Evolutionary conservation across 305 asterid genomes (phyloP).

Genomic region (Fraxinus greggii): DNA sequence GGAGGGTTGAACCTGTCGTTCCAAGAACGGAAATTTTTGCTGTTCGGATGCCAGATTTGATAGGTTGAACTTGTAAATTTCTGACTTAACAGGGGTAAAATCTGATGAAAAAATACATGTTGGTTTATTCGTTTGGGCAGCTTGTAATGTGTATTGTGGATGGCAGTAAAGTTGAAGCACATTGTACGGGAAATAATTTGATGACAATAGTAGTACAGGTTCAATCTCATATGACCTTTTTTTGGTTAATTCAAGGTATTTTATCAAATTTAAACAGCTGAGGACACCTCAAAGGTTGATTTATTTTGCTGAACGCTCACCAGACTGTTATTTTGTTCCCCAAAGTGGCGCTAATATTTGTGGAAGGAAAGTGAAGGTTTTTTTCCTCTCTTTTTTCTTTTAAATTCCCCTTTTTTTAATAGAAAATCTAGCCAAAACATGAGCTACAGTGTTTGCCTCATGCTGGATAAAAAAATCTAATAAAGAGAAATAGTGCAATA

Average conservation of each 20-base stretch:
- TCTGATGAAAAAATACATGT: background rate
- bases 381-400: background rate
- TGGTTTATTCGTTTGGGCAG: background rate
- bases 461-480: too few relatives aligned
- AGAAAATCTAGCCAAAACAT: too few relatives aligned
- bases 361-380: background rate
- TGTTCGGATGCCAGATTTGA: background rate
- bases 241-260: background rate
- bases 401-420: too few relatives aligned
- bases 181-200: background rate
- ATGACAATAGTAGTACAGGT: background rate
- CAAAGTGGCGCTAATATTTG: background rate
- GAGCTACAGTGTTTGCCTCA: too few relatives aligned
- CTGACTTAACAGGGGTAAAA: background rate
- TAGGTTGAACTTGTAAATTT: background rate
- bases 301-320: background rate
- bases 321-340: background rate
- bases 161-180: slow-evolving; percentile 12
- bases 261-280: background rate
- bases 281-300: background rate
- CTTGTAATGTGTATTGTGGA: background rate
- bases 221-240: background rate
- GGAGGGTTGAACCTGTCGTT: background rate
- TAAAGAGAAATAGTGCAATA: too few relatives aligned
- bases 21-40: slow-evolving; percentile 1